Evolutionary conservation across 2,329 filamentous ascomycete species (phyloP), one percentile per base, ranked within the genome.

Genomic region (Aspergillus tanneri): DNA sequence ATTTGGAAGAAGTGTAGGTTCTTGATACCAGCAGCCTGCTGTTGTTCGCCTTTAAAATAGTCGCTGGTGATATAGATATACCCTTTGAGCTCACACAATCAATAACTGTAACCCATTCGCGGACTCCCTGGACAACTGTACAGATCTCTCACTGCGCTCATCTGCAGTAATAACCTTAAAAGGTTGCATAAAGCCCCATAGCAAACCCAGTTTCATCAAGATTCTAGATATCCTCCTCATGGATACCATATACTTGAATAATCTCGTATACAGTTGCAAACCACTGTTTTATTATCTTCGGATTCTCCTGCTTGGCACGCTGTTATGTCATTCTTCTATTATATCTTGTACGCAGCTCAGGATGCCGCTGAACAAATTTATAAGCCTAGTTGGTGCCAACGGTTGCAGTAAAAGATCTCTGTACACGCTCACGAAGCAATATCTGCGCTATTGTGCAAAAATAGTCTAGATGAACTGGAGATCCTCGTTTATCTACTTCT

Each of bases 81-180:
- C 10, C 28, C 1, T 3, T 16, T 32, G 11, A 32, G 5, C n/a
- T 34, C 3, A 34, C 30, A 3, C 4, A 16, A 44, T 50, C 16
- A 45, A 53, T 51, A 18, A 47, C 36, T 34, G 18, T 47, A 36
- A 53, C 43, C 38, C 32, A 53, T 50, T 53, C 23, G 36, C 27
- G 14, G 25, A 44, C 47, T 9, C 25, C 35, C 12, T 47, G 18
- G 9, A 54, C 42, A 46, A 43, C 42, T 43, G 4, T 53, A 18
- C 23, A 34, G 22, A 25, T 23, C 44, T 34, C 18, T 47, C 14
- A 24, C 44, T 48, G 12, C 18, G 28, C 23, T 52, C 25, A 10
- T 23, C 10, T 32, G 11, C n/a, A 52, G 41, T 52, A 41, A 54
- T 49, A 16, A 54, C 46, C 28, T 52, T 51, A 14, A n/a, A 34